Percentiles rank a stretch among this genome's conserved stretches.
Evolutionary conservation across 768 basidiomycete species (phyloP).

Genomic region (Collybia nuda): DNA sequence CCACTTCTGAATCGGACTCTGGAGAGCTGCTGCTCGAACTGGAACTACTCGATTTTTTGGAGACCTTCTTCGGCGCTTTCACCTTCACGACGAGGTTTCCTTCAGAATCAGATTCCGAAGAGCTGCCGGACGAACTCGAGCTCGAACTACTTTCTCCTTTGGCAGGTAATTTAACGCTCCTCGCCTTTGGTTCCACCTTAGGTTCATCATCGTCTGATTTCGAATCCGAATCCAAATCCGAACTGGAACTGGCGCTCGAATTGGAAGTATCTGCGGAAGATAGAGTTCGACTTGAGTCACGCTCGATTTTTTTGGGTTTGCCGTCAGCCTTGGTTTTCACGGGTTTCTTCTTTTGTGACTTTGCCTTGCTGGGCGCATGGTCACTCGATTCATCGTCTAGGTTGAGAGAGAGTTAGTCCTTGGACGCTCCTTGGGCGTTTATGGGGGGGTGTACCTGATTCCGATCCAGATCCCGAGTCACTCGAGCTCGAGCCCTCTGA

Average conservation of each 20-base stretch:
- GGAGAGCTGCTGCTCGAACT: too few species aligned
- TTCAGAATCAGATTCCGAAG: not conserved
- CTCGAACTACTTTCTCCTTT: not conserved
- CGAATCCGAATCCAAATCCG: slow-evolving; percentile 25
- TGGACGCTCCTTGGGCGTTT: too few species aligned
- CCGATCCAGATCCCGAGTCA: slow-evolving; percentile 27
- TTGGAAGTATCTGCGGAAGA: slow-evolving; percentile 23
- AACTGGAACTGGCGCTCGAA: slow-evolving; percentile 23
- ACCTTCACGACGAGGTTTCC: not conserved
- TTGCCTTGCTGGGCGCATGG: slow-evolving; percentile 7
- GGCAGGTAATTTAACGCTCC: too few species aligned
- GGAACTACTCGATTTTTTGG: too few species aligned
- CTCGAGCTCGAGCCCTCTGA: slow-evolving; percentile 22
- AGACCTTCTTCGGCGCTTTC: not conserved
- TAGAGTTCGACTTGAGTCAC: slow-evolving; percentile 17
- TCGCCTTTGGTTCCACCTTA: slow-evolving; percentile 3
- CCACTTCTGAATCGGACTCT: too few species aligned
- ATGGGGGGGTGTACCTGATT: slow-evolving; percentile 20
- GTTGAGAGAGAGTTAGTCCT: not conserved
- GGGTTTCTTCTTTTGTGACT: slow-evolving; percentile 8
- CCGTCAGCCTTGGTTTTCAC: slow-evolving; percentile 4
- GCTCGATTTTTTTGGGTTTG: slow-evolving; percentile 6
- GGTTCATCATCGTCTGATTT: slow-evolving; percentile 4
- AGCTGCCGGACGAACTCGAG: not conserved
- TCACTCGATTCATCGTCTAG: slow-evolving; percentile 39